These are phyloP conservation scores for Phaeolepiota aurea DNA, from an alignment of 768 basidiomycete genomes.

Conservation along the genomic window DNA sequence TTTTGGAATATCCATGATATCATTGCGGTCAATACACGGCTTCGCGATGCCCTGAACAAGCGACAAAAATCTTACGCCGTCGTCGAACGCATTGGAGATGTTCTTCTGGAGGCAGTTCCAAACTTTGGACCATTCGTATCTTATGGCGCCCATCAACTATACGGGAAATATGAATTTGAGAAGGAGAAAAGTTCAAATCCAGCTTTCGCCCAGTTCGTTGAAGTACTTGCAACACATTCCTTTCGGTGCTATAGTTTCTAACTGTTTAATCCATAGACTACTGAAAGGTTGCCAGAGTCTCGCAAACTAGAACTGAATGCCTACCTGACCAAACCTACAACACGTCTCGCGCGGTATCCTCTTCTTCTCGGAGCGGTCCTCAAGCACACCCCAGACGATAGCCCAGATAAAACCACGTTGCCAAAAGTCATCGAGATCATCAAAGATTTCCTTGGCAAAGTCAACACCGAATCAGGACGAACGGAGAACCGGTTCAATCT, in stretches of 20 bases:
- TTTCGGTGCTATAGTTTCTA: slow-evolving; percentile 1
- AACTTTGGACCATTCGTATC: slow-evolving; percentile 89
- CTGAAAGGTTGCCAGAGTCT: slow-evolving; percentile 90
- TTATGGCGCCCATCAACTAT: slow-evolving; percentile 94
- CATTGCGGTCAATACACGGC: slow-evolving; percentile 79
- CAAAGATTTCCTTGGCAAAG: slow-evolving; percentile 75
- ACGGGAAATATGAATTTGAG: slow-evolving; percentile 99
- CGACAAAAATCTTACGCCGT: slow-evolving; percentile 93
- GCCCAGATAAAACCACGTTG: slow-evolving; percentile 72
- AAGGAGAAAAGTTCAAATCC: slow-evolving; percentile 94
- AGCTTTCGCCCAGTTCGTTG: slow-evolving; percentile 91
- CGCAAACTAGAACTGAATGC: slow-evolving; percentile 96
- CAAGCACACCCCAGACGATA: slow-evolving; percentile 89
- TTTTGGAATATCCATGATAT: slow-evolving; percentile 98
- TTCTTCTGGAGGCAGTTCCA: slow-evolving; percentile 79
- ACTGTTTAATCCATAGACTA: slow-evolving; percentile 32
- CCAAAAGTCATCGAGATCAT: slow-evolving; percentile 72
- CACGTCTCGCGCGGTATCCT: slow-evolving; percentile 94
- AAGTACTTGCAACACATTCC: slow-evolving; percentile 44
- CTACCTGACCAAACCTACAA: slow-evolving; percentile 96
- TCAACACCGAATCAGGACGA: slow-evolving; percentile 91
- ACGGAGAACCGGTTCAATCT: slow-evolving; percentile 96
- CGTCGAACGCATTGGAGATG: slow-evolving; percentile 87
- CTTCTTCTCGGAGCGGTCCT: slow-evolving; percentile 85
- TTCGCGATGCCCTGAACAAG: slow-evolving; percentile 92